Base-by-base conservation (phyloP, 2,329 filamentous ascomycete species). In the Venturia oleaginea region DNA sequence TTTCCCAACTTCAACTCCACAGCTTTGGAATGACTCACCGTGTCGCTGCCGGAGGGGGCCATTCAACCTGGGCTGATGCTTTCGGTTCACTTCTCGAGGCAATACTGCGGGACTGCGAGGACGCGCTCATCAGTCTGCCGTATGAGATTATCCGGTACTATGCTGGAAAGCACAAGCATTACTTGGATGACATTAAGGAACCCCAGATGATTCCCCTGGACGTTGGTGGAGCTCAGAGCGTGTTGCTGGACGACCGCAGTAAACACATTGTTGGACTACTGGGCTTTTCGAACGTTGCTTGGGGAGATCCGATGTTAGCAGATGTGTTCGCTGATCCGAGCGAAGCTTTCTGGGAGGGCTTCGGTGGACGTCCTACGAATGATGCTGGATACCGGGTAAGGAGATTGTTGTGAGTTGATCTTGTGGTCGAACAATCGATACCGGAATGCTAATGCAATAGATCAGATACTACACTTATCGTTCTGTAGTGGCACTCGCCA, bases 301-400 rank as follows among this genome's bases (percentile, higher is more conserved):
- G 83, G 82, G 83, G 83, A 1, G 83, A 86, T 70, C 73, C 80
- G 11, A 75, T 81, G 66, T 79, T 85, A 77, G 79, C 77, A 8
- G 80, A 81, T 64, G 77, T 81, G 30, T 81, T 81, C 63, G 76
- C 68, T 48, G 66, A 72, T 55, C 75, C 76, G 6, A 76, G 71
- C 37, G 72, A 73, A 17, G 73, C 74, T 1, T 79, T 80, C 66
- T 75, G 74, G 61, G 74, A 78, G 60, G 78, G 78, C 0, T 77
- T 75, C 67, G 77, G 77, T 27, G 70, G 74, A 62, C 69, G 72
- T 59, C 73, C 75, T n/a, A 69, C 69, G 3, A 70, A 68, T 13
- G 68, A 72, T 37, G 73, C n/a, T n/a, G 59, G 40, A 30, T 40
- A 73, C 63, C 69, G 70, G 40, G 71, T 73, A 6, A 72, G 78